Conservation (phyloP, 345 rosid genomes). For the Kernera saxatilis region DNA sequence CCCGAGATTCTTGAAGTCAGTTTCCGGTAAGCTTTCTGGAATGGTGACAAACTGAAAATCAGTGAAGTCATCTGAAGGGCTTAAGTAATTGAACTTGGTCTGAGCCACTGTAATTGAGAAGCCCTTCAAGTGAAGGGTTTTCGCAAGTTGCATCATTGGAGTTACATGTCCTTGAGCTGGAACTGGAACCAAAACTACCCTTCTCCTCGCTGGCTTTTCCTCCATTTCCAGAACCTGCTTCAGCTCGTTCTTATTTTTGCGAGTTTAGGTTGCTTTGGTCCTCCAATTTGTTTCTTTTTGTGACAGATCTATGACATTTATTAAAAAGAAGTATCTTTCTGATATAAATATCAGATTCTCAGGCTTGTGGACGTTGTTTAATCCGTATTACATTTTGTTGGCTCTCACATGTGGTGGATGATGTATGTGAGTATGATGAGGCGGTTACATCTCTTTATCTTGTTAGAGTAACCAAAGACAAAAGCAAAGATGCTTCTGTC, state of each 20-base stretch:
- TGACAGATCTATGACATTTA: neutral
- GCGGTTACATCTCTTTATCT: neutral
- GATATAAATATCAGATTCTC: neutral
- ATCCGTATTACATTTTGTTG: neutral
- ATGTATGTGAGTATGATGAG: neutral
- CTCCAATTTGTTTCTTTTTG: too few species aligned
- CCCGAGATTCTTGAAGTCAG: neutral
- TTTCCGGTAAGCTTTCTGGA: conserved; percentile 11
- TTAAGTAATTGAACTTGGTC: conserved; percentile 18
- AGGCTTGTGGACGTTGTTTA: neutral
- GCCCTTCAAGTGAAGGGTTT: conserved; percentile 39
- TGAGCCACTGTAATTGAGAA: conserved; percentile 19
- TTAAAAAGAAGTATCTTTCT: neutral
- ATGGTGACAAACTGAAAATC: conserved; percentile 17
- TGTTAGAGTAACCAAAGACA: neutral
- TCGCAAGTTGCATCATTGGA: conserved; percentile 58
- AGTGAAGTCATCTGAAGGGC: conserved; percentile 4
- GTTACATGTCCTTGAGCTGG: conserved; percentile 60
- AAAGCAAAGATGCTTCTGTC: neutral
- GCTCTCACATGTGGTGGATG: neutral
- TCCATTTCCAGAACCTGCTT: neutral
- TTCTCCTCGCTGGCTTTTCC: neutral
- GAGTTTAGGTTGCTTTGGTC: too few species aligned
- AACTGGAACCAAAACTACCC: conserved; percentile 33
- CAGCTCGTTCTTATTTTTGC: neutral